Conservation (phyloP, 208 protist genomes). For the Phytomonas francai region DNA sequence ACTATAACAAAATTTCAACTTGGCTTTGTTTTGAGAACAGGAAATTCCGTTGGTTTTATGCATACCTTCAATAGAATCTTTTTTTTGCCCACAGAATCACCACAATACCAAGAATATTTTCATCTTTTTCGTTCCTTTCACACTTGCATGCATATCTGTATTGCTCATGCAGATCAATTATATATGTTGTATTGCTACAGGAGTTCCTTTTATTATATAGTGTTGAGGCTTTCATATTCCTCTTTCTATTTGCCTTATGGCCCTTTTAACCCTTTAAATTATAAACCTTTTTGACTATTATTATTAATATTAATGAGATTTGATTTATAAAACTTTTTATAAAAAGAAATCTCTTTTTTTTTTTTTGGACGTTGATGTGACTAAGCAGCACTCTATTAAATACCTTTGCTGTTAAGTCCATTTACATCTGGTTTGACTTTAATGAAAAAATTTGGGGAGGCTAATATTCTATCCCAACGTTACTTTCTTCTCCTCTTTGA, state of each 20-base stretch:
- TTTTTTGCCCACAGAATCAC: neutral
- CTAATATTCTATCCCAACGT: neutral
- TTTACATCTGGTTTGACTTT: neutral
- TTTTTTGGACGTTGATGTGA: neutral
- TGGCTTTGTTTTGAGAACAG: neutral
- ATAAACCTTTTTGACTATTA: slow-evolving; percentile 2
- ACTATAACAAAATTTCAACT: neutral
- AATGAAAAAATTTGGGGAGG: neutral
- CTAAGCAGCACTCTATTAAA: slow-evolving; percentile 4
- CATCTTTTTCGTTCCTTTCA: neutral
- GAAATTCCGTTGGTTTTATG: neutral
- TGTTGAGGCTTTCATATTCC: neutral
- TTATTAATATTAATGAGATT: slow-evolving; percentile 6
- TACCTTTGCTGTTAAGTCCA: neutral
- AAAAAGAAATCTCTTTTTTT: neutral
- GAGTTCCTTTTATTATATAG: neutral
- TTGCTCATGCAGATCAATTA: neutral
- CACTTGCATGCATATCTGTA: neutral
- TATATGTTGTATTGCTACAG: slow-evolving; percentile 1
- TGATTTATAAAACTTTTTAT: slow-evolving; percentile 1
- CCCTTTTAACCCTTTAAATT: neutral
- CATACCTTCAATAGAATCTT: neutral
- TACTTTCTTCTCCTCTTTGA: neutral
- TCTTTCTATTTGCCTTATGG: neutral
- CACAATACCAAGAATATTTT: neutral